Evolutionary conservation across 345 rosid species (phyloP), one percentile per base, ranked within the genome.

Genomic region (Eucalyptus marginata): DNA sequence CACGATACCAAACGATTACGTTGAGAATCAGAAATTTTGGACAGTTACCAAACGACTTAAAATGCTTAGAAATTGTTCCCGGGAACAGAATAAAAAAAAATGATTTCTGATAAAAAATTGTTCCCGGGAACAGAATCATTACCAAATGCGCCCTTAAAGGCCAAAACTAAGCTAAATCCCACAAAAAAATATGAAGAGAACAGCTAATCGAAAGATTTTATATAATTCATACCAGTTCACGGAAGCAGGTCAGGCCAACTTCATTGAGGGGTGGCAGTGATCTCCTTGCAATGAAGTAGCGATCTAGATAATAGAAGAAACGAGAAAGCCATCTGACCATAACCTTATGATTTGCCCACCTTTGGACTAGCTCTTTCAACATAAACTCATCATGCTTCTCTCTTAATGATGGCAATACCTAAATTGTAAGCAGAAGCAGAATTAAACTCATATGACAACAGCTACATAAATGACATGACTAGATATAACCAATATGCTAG

Each of bases 261-360:
- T 94, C 96, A 87, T 91, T 91, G 29, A 94, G 93, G 66, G 95
- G 47, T 29, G 94, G 94, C 88, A 95, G 89, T 22, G 95, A 90
- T 90, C 93, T 93, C 87, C 92, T 91, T 50, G 95, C 56, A 68
- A 92, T 93, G 87, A 94, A 94, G 91, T 93, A 93, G 29, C 97
- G 95, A 56, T 95, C 96, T 49, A 95, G 92, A 89, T 93, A 95
- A 89, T 92, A 83, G 86, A 95, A 95, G 93, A 94, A 94, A 14
- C 96, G 94, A 66, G 93, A 91, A 85, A 95, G 90, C 96, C 96
- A 95, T 88, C 95, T 90, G 86, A 91, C 95, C 96, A 94, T 94
- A 90, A 93, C 88, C 90, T 94, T 95, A 89, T 95, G 95, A 87
- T 94, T 94, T 49, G 88, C 89, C 97, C 96, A 95, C 56, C 97